Percentiles rank a stretch among this genome's conserved stretches.
Conservation (phyloP, 78 protist genomes). For the slime mould (Dictyostelium discoideum) region DNA sequence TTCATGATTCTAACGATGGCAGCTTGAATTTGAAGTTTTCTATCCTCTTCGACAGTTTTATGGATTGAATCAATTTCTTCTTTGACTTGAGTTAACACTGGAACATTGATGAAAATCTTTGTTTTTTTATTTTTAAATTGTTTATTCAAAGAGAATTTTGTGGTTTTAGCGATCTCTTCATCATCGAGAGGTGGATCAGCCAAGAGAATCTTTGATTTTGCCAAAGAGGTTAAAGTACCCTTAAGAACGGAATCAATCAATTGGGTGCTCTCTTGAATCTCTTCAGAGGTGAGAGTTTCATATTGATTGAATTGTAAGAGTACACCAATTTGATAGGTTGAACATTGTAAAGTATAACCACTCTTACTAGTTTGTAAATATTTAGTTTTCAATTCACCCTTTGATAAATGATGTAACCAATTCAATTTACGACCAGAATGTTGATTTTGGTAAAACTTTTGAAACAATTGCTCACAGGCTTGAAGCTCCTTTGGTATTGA, state of each 20-base stretch:
- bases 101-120: slow-evolving; percentile 82
- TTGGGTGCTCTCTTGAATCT: slow-evolving; percentile 77
- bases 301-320: slow-evolving; percentile 84
- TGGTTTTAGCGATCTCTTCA: slow-evolving; percentile 66
- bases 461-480: slow-evolving; percentile 80
- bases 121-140: slow-evolving; percentile 82
- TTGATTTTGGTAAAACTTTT: slow-evolving; percentile 73
- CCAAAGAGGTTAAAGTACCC: slow-evolving; percentile 58
- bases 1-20: slow-evolving; percentile 97
- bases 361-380: slow-evolving; percentile 52
- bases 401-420: slow-evolving; percentile 92
- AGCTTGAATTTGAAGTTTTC: slow-evolving; percentile 89
- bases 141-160: slow-evolving; percentile 63
- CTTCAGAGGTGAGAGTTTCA: slow-evolving; percentile 57
- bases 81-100: slow-evolving; percentile 79
- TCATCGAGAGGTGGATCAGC: slow-evolving; percentile 54
- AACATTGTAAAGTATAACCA: slow-evolving; percentile 78
- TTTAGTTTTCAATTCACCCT: slow-evolving; percentile 86
- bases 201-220: slow-evolving; percentile 74
- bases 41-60: slow-evolving; percentile 88
- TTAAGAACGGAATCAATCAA: slow-evolving; percentile 65
- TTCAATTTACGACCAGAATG: slow-evolving; percentile 88
- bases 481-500: slow-evolving; percentile 73
- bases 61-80: slow-evolving; percentile 87
- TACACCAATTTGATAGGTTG: slow-evolving; percentile 88